Evolutionary conservation across 164 flowering plant genomes (phyloP).

Genomic region (Magnolia officinalis): DNA sequence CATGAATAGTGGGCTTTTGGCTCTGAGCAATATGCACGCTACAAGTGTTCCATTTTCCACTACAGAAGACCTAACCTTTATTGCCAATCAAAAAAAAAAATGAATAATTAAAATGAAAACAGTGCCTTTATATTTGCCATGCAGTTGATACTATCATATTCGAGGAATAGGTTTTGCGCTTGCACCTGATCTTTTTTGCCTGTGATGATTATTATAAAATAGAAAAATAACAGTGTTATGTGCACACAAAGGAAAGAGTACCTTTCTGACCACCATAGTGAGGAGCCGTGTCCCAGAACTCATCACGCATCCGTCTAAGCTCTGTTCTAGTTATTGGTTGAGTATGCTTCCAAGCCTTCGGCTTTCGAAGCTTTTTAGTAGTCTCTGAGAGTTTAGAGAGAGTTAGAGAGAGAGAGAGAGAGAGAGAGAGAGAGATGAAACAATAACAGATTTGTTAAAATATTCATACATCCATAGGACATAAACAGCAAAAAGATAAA

Average conservation of each 20-base stretch:
- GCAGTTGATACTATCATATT: no score
- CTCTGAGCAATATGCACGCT: no score
- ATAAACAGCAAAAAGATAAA: background rate
- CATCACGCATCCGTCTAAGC: conserved; percentile 77
- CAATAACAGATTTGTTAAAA: background rate
- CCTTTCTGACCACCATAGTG: conserved; percentile 83
- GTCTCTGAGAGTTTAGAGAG: conserved; percentile 31
- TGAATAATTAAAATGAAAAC: no score
- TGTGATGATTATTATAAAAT: no score
- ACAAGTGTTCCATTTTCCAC: no score
- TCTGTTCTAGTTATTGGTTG: conserved; percentile 72
- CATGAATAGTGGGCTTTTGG: no score
- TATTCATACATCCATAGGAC: background rate
- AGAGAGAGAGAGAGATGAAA: background rate
- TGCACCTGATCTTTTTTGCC: no score
- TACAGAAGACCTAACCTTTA: no score
- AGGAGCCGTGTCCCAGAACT: conserved; percentile 99
- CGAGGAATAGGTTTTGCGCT: no score
- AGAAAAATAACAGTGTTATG: no score
- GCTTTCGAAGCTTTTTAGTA: conserved; percentile 68
- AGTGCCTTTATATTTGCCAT: no score
- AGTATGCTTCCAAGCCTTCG: conserved; percentile 86
- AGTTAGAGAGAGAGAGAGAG: background rate
- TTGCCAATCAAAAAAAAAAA: no score
- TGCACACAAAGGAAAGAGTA: conserved; percentile 13